Base-by-base conservation (phyloP, 179 eudicot species). In the Beta corolliflora region DNA sequence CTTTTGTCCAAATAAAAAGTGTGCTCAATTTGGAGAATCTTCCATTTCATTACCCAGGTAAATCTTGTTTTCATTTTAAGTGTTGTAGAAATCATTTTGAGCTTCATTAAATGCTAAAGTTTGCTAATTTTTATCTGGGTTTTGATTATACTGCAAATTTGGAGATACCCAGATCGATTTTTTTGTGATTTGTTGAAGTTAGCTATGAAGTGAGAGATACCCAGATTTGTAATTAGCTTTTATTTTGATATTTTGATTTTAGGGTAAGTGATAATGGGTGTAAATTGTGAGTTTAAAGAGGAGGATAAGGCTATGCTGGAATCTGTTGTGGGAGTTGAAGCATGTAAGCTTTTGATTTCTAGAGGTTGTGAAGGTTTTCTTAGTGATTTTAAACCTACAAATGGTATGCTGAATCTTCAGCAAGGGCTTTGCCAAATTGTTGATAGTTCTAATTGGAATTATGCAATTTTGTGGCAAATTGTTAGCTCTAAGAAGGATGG, bases 241-340 rank as follows among this genome's bases (percentile, higher is more conserved):
- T 53, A 84, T 36, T 31, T 69, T 44, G 79, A 44, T 48, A 53
- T 7, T 45, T 56, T 72, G 41, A 56, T 70, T 56, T 48, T 69
- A 61, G 78, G 71, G 80, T 56, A 4, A 11, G 58, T 55, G 55
- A 72, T 76, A 75, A 93, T 93, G 95, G 89, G 86, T 77, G 87
- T 75, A 65, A 89, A 82, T 77, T 87, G 85, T 83, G 81, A 85
- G 87, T 75, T 85, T 83, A 89, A 80, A 67, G 92, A 92, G 12
- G 97, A 88, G 76, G 98, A 93, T 58, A 91, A 90, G 79, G 80
- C 80, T 79, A 64, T 89, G 88, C 76, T 89, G 75, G 91, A 92
- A 83, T 72, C 83, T 82, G 92, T 92, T 31, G 50, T 95, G 79
- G 98, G 98, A 31, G 73, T 41, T 69, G 97, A 95, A 55, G 97